Evolutionary conservation across 2,329 filamentous ascomycete genomes (phyloP).

Genomic region (Aphanoascus verrucosus): DNA sequence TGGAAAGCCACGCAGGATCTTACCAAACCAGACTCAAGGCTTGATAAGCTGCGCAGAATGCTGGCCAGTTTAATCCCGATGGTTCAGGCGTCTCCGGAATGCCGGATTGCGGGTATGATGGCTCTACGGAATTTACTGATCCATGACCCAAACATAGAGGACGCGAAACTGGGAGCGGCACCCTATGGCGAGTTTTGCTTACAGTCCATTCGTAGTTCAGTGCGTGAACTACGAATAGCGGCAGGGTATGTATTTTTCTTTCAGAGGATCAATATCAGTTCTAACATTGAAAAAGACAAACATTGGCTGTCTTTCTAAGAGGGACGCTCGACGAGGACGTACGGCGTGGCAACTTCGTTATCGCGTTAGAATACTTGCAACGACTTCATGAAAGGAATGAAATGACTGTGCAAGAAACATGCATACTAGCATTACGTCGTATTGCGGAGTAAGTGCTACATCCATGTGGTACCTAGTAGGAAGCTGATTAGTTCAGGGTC

Average conservation of each 20-base stretch:
- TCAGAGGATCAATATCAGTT: constrained; percentile 14
- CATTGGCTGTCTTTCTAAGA: constrained; percentile 56
- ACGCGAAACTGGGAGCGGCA: constrained; percentile 59
- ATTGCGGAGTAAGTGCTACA: constrained; percentile 52
- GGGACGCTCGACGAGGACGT: constrained; percentile 39
- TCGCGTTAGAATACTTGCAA: constrained; percentile 60
- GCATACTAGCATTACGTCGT: constrained; percentile 76
- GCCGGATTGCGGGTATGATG: constrained; percentile 60
- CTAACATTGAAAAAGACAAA: constrained; percentile 39
- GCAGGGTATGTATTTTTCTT: constrained; percentile 46
- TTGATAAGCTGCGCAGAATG: constrained; percentile 33
- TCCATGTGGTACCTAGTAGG: constrained; percentile 8
- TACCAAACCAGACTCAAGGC: constrained; percentile 14
- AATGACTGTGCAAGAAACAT: constrained; percentile 64
- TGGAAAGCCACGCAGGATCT: constrained; percentile 13
- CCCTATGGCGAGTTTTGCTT: constrained; percentile 69
- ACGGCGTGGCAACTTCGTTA: constrained; percentile 54
- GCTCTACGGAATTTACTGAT: constrained; percentile 57
- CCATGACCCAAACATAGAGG: constrained; percentile 50
- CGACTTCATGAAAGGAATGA: constrained; percentile 59
- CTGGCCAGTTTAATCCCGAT: constrained; percentile 34
- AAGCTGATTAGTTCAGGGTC: constrained; percentile 37
- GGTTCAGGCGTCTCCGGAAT: constrained; percentile 43
- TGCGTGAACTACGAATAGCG: constrained; percentile 73
- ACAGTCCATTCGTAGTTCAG: constrained; percentile 67